These are phyloP conservation scores for Avena insularis DNA, from an alignment of 176 grass and related monocot genomes.

Conservation along the genomic window DNA sequence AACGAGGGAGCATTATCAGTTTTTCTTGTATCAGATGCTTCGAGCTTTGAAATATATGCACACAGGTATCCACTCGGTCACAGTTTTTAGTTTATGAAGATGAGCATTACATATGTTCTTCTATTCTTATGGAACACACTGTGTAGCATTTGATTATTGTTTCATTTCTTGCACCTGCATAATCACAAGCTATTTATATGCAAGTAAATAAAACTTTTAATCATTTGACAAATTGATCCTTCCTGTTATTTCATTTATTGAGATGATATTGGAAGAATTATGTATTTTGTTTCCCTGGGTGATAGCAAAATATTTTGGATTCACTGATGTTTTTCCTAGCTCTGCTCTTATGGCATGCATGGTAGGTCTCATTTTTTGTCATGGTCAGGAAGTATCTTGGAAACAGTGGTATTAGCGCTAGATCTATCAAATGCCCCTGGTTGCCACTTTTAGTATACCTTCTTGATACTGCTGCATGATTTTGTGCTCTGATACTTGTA, in stretches of 20 bases:
- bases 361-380: constrained; percentile 4
- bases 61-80: constrained; percentile 30
- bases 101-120: background rate
- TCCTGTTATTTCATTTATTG: constrained; percentile 12
- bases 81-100: background rate
- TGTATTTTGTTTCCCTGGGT: background rate
- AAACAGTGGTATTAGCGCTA: background rate
- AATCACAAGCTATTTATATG: constrained; percentile 19
- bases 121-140: constrained; percentile 16
- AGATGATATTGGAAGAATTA: background rate
- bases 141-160: background rate
- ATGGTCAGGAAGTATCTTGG: background rate
- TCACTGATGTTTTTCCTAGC: background rate
- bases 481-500: constrained; percentile 16
- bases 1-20: constrained; percentile 54
- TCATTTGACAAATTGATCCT: background rate
- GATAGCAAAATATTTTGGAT: background rate
- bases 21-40: constrained; percentile 57
- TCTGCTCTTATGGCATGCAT: background rate
- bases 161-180: background rate
- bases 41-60: constrained; percentile 55
- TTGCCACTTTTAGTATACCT: background rate
- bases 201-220: background rate
- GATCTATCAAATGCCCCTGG: background rate
- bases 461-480: background rate